Percentiles rank a stretch among this genome's conserved stretches.
Conservation (phyloP, 2,329 filamentous ascomycete species). For the Fusarium pseudocircinatum region DNA sequence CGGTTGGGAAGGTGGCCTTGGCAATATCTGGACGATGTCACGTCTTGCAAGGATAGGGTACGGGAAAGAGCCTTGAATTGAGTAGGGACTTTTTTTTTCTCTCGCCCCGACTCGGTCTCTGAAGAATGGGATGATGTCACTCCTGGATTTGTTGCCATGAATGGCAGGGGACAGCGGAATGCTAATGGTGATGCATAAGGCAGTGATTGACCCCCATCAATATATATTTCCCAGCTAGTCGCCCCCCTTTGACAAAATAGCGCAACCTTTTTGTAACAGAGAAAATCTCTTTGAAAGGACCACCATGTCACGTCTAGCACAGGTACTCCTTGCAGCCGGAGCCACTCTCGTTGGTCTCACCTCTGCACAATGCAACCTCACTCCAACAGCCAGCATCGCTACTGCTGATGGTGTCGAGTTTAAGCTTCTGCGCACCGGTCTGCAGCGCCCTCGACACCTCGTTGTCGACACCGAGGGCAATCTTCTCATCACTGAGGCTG, state of each 20-base stretch:
- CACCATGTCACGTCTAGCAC: not conserved
- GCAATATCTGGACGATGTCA: not conserved
- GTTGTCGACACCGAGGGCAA: conserved; percentile 6
- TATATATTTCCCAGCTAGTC: not conserved
- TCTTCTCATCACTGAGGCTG: not conserved
- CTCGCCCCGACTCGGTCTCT: fast-evolving
- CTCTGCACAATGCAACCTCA: not conserved
- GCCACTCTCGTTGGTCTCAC: not conserved
- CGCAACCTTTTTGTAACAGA: not conserved
- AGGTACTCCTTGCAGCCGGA: not conserved
- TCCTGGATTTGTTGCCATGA: too few relatives aligned
- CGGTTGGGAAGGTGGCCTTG: too few relatives aligned
- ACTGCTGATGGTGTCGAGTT: conserved; percentile 1
- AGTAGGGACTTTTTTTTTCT: not conserved
- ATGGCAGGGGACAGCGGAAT: not conserved
- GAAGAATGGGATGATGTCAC: not conserved
- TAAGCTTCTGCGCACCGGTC: not conserved
- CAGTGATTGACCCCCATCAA: not conserved
- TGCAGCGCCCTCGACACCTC: conserved; percentile 2
- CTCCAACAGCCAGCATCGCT: not conserved
- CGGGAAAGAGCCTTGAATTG: not conserved
- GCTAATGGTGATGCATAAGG: not conserved
- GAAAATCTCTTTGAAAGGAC: not conserved
- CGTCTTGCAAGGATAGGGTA: not conserved
- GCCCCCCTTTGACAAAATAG: not conserved